Base-by-base conservation (phyloP, 2,329 filamentous ascomycete genomes). In the Sarocladiaceae sp. region DNA sequence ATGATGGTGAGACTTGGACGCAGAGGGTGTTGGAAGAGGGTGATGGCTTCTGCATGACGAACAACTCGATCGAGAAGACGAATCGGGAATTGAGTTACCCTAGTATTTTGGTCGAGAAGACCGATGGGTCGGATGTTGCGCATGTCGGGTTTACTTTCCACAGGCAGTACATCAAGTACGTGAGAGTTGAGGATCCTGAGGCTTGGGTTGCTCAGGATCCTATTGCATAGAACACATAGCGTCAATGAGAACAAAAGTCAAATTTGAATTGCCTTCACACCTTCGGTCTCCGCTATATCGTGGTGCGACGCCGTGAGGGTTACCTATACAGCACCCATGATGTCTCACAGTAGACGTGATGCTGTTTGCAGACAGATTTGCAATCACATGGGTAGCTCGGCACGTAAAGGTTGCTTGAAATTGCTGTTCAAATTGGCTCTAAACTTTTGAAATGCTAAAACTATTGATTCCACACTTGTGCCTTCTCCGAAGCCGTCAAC, bases 1-100 rank as follows among this genome's bases (percentile, higher is more conserved):
- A 74, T 50, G 57, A 66, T 8, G 71, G 71, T 0, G 3, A 61
- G 10, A 68, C 64, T 0, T 74, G 71, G 71, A 64, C 54, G 11
- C 63, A 64, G 47, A 67, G 63, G 17, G 61, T 73, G 4, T 54
- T 75, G 1, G 70, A 75, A 39, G 71, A 72, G 3, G 71, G 72
- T 0, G 71, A 75, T 55, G 73, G 73, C 0, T 74, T 69, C 23
- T 75, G 73, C 48, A 65, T 73, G 60, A 75, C 71, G 0, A 75
- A 75, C 53, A 72, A 73, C 50, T 72, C 68, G 0, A 61, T 62
- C 10, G 62, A 70, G 1, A 69, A 70, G 39, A 62, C 67, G 2
- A 75, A 75, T 23, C 58, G 71, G 7, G 72, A 75, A 52, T 42
- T 75, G 29, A 73, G 70, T 22, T 75, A 75, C 50, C 72, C 71